Evolutionary conservation across 2,329 filamentous ascomycete species (phyloP), one percentile per base, ranked within the genome.

Genomic region (Plectosphaerella plurivora): DNA sequence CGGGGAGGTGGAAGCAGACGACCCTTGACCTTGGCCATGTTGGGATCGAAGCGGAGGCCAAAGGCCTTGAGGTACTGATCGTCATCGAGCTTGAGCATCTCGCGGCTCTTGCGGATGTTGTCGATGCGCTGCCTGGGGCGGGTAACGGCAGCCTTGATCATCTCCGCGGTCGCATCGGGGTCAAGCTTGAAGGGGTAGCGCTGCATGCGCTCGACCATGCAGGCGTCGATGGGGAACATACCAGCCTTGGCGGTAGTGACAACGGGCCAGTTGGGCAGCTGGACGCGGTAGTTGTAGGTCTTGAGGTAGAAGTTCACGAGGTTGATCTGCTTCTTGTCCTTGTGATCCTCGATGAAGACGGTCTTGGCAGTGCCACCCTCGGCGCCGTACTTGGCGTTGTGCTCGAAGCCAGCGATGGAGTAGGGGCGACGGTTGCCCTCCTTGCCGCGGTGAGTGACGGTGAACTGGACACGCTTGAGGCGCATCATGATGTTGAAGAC

Each of bases 101-200:
- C 64, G 9, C 96, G 81, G 15, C 88, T 88, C 4, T 79, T 66
- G 47, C 84, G 72, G 59, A 97, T 91, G 18, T 88, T 82, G 0
- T 66, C 60, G 58, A 83, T 81, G n/a, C 94, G 88, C 28, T 84
- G 66, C 0, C 67, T 65, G 0, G 94, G 94, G 1, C 86, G 80
- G 6, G 88, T 90, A 5, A 96, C 93, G 0, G 93, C 92, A 61
- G 93, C 91, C 68, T 88, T 93, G 73, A 99, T 97, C 94, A 99
- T 99, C 5, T 79, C 72, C 0, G 86, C 74, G 0, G 93, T 97
- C 71, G 96, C 77, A 0, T 71, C 65, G 0, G 78, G 74, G 50
- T 78, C 78, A 1, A 88, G 66, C 67, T 88, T 88, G 70, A 74
- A 86, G 0, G 74, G 72, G 57, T 86, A 89, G 0, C 81, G 73